Evolutionary conservation across 805 yeast species (phyloP).

Genomic region (Priceomyces fermenticarens): DNA sequence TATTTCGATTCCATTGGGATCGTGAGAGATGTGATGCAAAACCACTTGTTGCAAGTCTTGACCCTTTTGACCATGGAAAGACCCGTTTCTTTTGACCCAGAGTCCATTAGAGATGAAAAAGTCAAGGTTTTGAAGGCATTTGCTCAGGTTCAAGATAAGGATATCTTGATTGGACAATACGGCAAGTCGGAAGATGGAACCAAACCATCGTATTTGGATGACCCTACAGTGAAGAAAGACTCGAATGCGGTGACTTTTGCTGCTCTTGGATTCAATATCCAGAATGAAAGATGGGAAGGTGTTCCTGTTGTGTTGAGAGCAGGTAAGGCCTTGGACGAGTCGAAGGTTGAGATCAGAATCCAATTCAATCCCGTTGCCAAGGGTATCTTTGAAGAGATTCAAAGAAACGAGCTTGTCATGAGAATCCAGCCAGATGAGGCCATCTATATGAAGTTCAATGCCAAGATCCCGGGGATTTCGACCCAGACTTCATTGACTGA

Average conservation of each 20-base stretch:
- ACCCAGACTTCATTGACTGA: slow-evolving; percentile 82
- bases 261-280: slow-evolving; percentile 72
- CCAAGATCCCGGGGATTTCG: slow-evolving; percentile 90
- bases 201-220: slow-evolving; percentile 90
- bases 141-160: slow-evolving; percentile 58
- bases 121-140: slow-evolving; percentile 87
- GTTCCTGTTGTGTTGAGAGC: slow-evolving; percentile 95
- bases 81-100: slow-evolving; percentile 88
- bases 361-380: slow-evolving; percentile 85
- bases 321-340: slow-evolving; percentile 94
- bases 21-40: slow-evolving; percentile 97
- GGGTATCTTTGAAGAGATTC: slow-evolving; percentile 77
- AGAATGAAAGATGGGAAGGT: slow-evolving; percentile 97
- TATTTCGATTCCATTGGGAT: slow-evolving; percentile 94
- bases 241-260: slow-evolving; percentile 93
- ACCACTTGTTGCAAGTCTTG: slow-evolving; percentile 89
- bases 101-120: slow-evolving; percentile 93
- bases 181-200: slow-evolving; percentile 77
- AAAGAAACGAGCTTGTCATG: slow-evolving; percentile 89
- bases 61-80: slow-evolving; percentile 94
- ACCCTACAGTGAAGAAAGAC: slow-evolving; percentile 76
- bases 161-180: slow-evolving; percentile 86
- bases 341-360: slow-evolving; percentile 91
- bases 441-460: slow-evolving; percentile 86
- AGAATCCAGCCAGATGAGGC: slow-evolving; percentile 96